Percentiles rank a stretch among this genome's conserved stretches.
These are phyloP conservation scores for Berberis thunbergii DNA, from an alignment of 164 flowering plant genomes.

Conservation along the genomic window DNA sequence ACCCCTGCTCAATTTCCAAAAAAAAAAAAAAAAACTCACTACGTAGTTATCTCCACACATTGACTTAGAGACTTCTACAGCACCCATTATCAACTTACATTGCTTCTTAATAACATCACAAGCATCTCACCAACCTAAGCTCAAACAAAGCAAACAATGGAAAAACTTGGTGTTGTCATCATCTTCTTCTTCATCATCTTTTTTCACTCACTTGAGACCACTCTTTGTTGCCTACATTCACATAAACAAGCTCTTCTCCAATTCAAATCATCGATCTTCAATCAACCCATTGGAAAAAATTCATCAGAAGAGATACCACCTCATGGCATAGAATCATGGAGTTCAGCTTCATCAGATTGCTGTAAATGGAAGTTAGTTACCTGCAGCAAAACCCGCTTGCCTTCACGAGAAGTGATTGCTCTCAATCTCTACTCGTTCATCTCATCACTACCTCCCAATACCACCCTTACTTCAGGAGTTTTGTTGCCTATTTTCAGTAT, in stretches of 20 bases:
- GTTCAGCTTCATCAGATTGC: slow-evolving; percentile 19
- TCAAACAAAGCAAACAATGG: slow-evolving; percentile 7
- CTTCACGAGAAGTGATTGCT: slow-evolving; percentile 11
- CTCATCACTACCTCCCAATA: not conserved
- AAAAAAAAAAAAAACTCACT: too few relatives aligned
- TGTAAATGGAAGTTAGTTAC: slow-evolving; percentile 28
- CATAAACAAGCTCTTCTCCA: slow-evolving; percentile 29
- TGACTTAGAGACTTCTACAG: too few relatives aligned
- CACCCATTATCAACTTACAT: too few relatives aligned
- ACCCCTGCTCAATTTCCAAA: too few relatives aligned
- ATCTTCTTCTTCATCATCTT: slow-evolving; percentile 6
- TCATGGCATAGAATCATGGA: slow-evolving; percentile 20
- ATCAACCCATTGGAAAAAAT: not conserved
- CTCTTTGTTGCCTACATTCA: slow-evolving; percentile 22
- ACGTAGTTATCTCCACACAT: too few relatives aligned
- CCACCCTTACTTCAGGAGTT: slow-evolving; percentile 12
- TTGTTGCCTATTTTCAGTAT: slow-evolving; percentile 30
- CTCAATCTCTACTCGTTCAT: slow-evolving; percentile 24
- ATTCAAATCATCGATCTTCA: slow-evolving; percentile 21
- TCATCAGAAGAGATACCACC: not conserved
- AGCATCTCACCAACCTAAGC: not conserved
- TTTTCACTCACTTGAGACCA: not conserved
- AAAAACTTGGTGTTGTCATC: not conserved
- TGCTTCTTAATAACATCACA: too few relatives aligned
- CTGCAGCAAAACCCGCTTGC: slow-evolving; percentile 11